Conservation (phyloP, 1,139 yeast species). For the Kazachstania sp. region DNA sequence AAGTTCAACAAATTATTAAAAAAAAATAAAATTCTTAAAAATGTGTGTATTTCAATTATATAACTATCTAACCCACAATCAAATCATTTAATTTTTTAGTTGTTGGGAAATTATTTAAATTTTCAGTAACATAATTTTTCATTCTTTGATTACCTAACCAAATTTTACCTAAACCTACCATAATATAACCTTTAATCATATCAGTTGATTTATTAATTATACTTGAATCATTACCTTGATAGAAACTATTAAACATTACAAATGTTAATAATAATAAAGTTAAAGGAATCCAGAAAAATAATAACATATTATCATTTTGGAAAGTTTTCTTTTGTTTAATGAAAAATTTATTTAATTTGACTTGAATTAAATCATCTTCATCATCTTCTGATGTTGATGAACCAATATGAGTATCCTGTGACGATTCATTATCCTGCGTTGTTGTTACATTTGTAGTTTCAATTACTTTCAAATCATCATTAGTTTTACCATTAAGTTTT, state of each 20-base stretch:
- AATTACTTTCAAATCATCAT: neutral
- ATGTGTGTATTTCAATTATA: neutral
- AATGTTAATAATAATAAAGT: conserved; percentile 45
- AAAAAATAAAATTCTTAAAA: no score
- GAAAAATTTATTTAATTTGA: conserved; percentile 46
- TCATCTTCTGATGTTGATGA: conserved; percentile 25
- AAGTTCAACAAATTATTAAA: neutral
- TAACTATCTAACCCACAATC: conserved; percentile 7
- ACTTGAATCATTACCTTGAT: conserved; percentile 30
- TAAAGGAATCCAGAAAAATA: conserved; percentile 82
- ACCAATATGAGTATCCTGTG: neutral
- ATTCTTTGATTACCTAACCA: conserved; percentile 65
- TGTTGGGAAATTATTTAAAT: conserved; percentile 21
- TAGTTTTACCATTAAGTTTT: conserved; percentile 5
- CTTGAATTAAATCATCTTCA: conserved; percentile 45
- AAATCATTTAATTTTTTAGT: conserved; percentile 19
- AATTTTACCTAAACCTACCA: conserved; percentile 50
- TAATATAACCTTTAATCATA: conserved; percentile 38
- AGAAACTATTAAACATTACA: conserved; percentile 45
- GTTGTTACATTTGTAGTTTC: neutral
- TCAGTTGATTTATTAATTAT: conserved; percentile 21
- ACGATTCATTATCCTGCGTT: neutral
- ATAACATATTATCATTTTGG: conserved; percentile 73
- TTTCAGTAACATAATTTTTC: conserved; percentile 42
- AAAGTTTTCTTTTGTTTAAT: conserved; percentile 52